phyloP scores from a whole-genome alignment of 192 early-diverging fungal species.

The Gaertneriomyces semiglobifer region DNA sequence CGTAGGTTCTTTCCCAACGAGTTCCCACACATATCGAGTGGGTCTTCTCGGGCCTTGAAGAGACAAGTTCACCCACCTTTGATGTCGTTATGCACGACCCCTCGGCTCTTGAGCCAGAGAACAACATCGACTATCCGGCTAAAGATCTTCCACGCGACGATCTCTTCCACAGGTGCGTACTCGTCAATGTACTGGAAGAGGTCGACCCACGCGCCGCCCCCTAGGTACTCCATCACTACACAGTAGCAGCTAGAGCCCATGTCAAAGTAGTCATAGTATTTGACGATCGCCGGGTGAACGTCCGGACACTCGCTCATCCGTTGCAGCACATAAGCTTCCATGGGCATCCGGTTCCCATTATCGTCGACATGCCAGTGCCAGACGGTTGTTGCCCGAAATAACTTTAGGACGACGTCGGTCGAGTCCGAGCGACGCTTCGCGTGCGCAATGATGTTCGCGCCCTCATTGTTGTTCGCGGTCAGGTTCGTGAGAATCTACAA shows the following conservation, averaged over 20 bases:
- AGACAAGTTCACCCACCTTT: slow-evolving; percentile 39
- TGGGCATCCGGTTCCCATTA: slow-evolving; percentile 21
- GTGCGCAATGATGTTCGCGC: too few species aligned
- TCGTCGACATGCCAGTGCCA: slow-evolving; percentile 48
- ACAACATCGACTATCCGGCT: slow-evolving; percentile 41
- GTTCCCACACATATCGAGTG: background rate
- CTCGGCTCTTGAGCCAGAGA: slow-evolving; percentile 31
- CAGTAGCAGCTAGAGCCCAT: slow-evolving; percentile 2
- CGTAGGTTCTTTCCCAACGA: background rate
- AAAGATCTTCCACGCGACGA: slow-evolving; percentile 40
- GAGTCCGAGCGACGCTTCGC: slow-evolving; percentile 25
- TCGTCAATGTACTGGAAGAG: slow-evolving; percentile 54
- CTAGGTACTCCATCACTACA: slow-evolving; percentile 51
- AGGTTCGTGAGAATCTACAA: too few species aligned
- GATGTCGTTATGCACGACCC: slow-evolving; percentile 55
- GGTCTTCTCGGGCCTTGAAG: background rate
- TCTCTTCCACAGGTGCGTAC: slow-evolving; percentile 46
- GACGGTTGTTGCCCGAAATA: slow-evolving; percentile 39
- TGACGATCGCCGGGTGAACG: slow-evolving; percentile 38
- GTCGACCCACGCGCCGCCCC: slow-evolving; percentile 53
- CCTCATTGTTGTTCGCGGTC: too few species aligned
- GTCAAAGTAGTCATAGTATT: slow-evolving; percentile 45
- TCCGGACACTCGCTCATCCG: slow-evolving; percentile 12
- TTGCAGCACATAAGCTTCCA: slow-evolving; percentile 4
- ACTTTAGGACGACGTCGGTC: slow-evolving; percentile 44